phyloP scores from a whole-genome alignment of 1,284 basidiomycete species.

The Melampsora larici-populina region DNA sequence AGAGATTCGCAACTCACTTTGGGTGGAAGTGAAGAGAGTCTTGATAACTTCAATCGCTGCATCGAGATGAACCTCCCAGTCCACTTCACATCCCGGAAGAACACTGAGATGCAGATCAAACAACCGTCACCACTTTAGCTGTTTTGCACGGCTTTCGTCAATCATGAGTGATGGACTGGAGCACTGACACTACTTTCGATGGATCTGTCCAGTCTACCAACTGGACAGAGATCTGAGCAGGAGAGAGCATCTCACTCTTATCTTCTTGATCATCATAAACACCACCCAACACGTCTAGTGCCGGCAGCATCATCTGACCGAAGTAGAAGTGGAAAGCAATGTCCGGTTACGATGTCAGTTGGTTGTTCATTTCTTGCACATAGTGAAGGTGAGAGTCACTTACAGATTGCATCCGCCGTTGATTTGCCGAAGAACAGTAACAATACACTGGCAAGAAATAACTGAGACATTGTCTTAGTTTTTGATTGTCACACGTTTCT shows the following conservation, averaged over 20 bases:
- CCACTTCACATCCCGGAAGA: conserved; percentile 52
- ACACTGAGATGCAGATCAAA: conserved; percentile 14
- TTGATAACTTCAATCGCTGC: conserved; percentile 72
- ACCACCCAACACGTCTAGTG: conserved; percentile 67
- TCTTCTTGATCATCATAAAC: conserved; percentile 70
- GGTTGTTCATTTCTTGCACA: not conserved
- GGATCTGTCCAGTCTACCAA: conserved; percentile 93
- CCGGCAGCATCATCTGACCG: conserved; percentile 61
- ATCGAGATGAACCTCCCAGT: conserved; percentile 64
- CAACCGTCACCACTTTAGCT: conserved; percentile 10
- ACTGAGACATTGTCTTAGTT: conserved; percentile 84
- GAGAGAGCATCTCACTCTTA: conserved; percentile 72
- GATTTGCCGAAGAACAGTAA: conserved; percentile 76
- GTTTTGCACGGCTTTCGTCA: too few relatives aligned
- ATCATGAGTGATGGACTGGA: not conserved
- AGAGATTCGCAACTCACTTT: conserved; percentile 49
- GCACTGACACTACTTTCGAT: conserved; percentile 67
- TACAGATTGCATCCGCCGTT: conserved; percentile 73
- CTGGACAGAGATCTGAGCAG: conserved; percentile 75
- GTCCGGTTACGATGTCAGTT: not conserved
- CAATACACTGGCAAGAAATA: conserved; percentile 96
- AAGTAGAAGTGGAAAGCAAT: not conserved
- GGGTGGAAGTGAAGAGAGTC: conserved; percentile 59
- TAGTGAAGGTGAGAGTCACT: conserved; percentile 47
- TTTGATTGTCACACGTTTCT: conserved; percentile 76